Conservation (phyloP, 805 yeast species). For the Metschnikowia proteae region DNA sequence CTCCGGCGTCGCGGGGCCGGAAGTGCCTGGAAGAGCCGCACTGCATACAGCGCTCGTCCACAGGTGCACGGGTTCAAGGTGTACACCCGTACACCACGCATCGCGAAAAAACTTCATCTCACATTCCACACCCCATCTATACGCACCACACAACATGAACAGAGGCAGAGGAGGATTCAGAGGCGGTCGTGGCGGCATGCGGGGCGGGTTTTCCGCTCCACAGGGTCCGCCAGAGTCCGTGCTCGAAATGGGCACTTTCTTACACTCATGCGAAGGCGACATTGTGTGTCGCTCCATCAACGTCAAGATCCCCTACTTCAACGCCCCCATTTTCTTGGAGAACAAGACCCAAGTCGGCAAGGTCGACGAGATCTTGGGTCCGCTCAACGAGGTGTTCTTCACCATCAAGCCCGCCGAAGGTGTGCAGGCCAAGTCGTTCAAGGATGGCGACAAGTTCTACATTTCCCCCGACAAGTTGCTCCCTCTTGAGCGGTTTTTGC, state of each 20-base stretch:
- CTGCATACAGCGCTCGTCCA: too few species aligned
- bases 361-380: slow-evolving; percentile 97
- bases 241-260: slow-evolving; percentile 88
- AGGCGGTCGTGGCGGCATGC: slow-evolving; percentile 64
- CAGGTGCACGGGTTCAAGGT: too few species aligned
- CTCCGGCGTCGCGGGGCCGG: too few species aligned
- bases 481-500: slow-evolving; percentile 94
- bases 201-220: slow-evolving; percentile 73
- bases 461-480: slow-evolving; percentile 93
- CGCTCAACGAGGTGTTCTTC: slow-evolving; percentile 95
- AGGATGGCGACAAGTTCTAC: slow-evolving; percentile 92
- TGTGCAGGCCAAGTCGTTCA: slow-evolving; percentile 88
- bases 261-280: slow-evolving; percentile 95
- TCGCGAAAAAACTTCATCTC: slow-evolving; percentile 18
- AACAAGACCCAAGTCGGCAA: slow-evolving; percentile 96
- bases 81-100: slow-evolving; percentile 19
- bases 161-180: slow-evolving; percentile 61
- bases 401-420: slow-evolving; percentile 96
- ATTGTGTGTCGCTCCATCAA: slow-evolving; percentile 94
- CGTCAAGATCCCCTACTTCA: slow-evolving; percentile 93
- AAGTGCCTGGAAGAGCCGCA: too few species aligned
- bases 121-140: slow-evolving; percentile 1
- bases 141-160: slow-evolving; percentile 41
- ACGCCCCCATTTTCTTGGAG: slow-evolving; percentile 96
- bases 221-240: slow-evolving; percentile 95